Evolutionary conservation across 2,329 filamentous ascomycete genomes (phyloP), one percentile per base, ranked within the genome.

Genomic region (Tolypocladium tundrense): DNA sequence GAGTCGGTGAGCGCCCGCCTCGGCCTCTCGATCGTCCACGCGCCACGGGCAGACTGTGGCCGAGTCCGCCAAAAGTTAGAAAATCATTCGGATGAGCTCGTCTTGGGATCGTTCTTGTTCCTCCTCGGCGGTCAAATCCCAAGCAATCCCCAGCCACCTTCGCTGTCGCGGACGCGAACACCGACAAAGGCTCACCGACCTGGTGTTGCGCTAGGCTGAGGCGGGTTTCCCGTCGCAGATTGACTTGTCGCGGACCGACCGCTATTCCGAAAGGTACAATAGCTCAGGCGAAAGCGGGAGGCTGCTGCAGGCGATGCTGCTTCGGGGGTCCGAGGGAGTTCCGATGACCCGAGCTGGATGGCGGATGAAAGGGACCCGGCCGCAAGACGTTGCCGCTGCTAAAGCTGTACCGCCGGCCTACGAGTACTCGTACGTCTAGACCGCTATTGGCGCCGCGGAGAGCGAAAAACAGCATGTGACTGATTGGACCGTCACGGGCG

Each of bases 401-500:
- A 27, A 6, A 24, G 42, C 21, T 48, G 43, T 14, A 27, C 37
- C 3, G 1, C 24, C 2, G 6, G 27, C 27, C 27, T 31, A 6
- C 24, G 24, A 27, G 24, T 27, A 27, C 24, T 27, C 4, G 27
- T 31, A 2, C 45, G 27, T 19, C 27, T 33, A 33, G 45, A n/a
- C 24, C 10, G 21, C 21, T 27, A 14, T 11, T 31, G 43, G 24
- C 45, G 48, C 16, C 3, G 48, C 21, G 16, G 14, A 6, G 48
- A 51, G 31, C 16, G 14, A 43, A 40, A 52, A 52, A 54, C 16
- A 45, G 27, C 54, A 50, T 42, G 59, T 54, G 53, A 52, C 39
- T 55, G 59, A 58, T 58, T 57, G 56, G 58, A 41, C 41, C 7
- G 16, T 35, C 19, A n/a, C 16, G 40, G 41, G 41, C 41, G 19